A percentile compares a stretch with the other conserved stretches of the same genome.
These are phyloP conservation scores for Apiospora malaysiana DNA, from an alignment of 2,329 filamentous ascomycete species.

Conservation along the genomic window DNA sequence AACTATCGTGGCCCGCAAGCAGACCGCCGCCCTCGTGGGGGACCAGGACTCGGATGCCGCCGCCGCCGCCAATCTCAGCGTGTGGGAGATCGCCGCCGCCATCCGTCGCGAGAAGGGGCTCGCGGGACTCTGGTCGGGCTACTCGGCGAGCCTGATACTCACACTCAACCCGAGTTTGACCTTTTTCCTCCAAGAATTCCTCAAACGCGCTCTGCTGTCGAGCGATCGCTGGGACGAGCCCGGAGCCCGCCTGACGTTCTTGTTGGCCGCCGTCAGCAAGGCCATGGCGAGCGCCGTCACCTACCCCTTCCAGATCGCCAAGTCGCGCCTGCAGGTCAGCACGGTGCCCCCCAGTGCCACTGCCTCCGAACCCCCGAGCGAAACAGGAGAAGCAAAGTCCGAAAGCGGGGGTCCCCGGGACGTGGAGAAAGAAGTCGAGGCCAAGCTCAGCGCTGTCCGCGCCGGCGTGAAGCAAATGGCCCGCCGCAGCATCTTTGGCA, in stretches of 20 bases:
- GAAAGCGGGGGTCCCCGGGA: slow-evolving; percentile 28
- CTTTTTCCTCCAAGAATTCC: slow-evolving; percentile 78
- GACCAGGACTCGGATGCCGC: slow-evolving; percentile 27
- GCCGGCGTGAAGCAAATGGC: slow-evolving; percentile 35
- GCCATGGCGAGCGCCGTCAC: slow-evolving; percentile 76
- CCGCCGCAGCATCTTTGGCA: slow-evolving; percentile 64
- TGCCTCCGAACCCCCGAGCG: slow-evolving; percentile 32
- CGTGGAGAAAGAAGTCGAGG: slow-evolving; percentile 38
- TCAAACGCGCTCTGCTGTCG: slow-evolving; percentile 66
- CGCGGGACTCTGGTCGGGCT: slow-evolving; percentile 84
- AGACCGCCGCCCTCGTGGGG: slow-evolving; percentile 61
- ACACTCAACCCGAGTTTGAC: slow-evolving; percentile 88
- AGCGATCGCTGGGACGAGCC: slow-evolving; percentile 45
- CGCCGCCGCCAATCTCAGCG: slow-evolving; percentile 43
- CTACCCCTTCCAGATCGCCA: slow-evolving; percentile 88
- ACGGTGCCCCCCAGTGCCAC: slow-evolving; percentile 19
- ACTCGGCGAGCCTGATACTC: slow-evolving; percentile 78
- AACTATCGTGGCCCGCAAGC: slow-evolving; percentile 82
- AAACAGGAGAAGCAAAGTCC: slow-evolving; percentile 10
- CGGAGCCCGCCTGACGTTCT: slow-evolving; percentile 44
- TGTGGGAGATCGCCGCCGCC: slow-evolving; percentile 63
- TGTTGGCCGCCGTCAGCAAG: slow-evolving; percentile 78
- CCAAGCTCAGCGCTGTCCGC: slow-evolving; percentile 35
- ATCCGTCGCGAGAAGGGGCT: slow-evolving; percentile 75
- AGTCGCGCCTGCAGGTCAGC: slow-evolving; percentile 71